phyloP scores from a whole-genome alignment of 192 early-diverging fungal genomes.

The Mortierella claussenii region DNA sequence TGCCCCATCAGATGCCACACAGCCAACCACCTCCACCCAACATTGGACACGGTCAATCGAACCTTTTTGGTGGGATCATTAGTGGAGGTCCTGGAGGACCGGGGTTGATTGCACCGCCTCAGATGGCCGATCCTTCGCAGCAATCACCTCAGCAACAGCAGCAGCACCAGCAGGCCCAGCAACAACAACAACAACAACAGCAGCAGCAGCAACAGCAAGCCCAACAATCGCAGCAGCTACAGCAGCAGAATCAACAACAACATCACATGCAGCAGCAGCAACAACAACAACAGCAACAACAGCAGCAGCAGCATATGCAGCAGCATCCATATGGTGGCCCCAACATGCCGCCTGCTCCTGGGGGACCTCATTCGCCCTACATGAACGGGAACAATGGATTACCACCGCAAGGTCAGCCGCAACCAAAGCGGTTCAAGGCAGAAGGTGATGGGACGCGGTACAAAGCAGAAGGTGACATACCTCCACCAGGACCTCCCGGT shows the following conservation, averaged over 20 bases:
- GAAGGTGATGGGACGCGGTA: conserved; percentile 35
- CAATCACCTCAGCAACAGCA: conserved; percentile 49
- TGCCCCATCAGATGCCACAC: conserved; percentile 59
- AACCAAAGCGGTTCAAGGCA: conserved; percentile 53
- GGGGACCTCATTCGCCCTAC: conserved; percentile 57
- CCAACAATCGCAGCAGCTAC: conserved; percentile 23
- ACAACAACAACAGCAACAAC: conserved; percentile 55
- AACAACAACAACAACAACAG: conserved; percentile 52
- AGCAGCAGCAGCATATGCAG: conserved; percentile 39
- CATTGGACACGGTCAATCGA: conserved; percentile 70
- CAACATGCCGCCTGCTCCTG: conserved; percentile 43
- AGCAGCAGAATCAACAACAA: conserved; percentile 27
- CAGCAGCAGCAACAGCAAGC: conserved; percentile 46
- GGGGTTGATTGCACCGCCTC: conserved; percentile 60
- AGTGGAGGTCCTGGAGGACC: conserved; percentile 59
- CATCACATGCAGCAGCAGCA: conserved; percentile 48
- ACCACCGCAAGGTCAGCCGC: conserved; percentile 54
- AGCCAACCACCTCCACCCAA: conserved; percentile 69
- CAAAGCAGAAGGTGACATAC: conserved; percentile 52
- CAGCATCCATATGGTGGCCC: conserved; percentile 43
- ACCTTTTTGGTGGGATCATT: conserved; percentile 65
- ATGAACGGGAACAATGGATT: conserved; percentile 51
- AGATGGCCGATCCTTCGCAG: conserved; percentile 61
- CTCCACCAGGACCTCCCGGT: conserved; percentile 52
- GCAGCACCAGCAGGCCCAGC: conserved; percentile 52